Conservation (phyloP, 1,284 basidiomycete species). For the Ustilago lituana region DNA sequence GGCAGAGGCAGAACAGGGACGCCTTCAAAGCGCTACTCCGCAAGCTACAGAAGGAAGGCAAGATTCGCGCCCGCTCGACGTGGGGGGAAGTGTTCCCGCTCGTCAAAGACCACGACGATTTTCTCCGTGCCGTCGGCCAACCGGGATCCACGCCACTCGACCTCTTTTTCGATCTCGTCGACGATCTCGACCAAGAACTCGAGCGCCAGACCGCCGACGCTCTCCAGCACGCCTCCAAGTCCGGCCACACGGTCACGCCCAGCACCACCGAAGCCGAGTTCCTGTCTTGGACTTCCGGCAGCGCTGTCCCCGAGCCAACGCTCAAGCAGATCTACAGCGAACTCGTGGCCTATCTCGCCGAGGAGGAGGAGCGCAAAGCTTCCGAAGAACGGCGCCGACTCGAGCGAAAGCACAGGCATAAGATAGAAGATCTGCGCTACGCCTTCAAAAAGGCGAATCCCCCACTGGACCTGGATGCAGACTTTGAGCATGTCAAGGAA, state of each 20-base stretch:
- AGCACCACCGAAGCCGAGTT: constrained; percentile 71
- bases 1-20: constrained; percentile 57
- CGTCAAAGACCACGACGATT: constrained; percentile 82
- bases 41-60: constrained; percentile 75
- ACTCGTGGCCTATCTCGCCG: constrained; percentile 29
- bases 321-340: constrained; percentile 21
- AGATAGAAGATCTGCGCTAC: constrained; percentile 94
- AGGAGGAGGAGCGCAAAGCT: constrained; percentile 25
- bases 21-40: constrained; percentile 75
- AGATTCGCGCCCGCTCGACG: constrained; percentile 82
- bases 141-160: constrained; percentile 93
- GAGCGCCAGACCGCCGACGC: constrained; percentile 78
- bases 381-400: constrained; percentile 77
- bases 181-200: constrained; percentile 83
- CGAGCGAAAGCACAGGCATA: constrained; percentile 83
- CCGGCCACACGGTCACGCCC: constrained; percentile 71
- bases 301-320: constrained; percentile 16
- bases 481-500: constrained; percentile 26
- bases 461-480: constrained; percentile 67
- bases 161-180: constrained; percentile 93
- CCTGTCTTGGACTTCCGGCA: constrained; percentile 65
- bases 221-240: constrained; percentile 73
- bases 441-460: constrained; percentile 89
- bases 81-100: constrained; percentile 88
- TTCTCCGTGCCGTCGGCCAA: constrained; percentile 84